A percentile compares a stretch with the other conserved stretches of the same genome.
phyloP scores from a whole-genome alignment of 164 flowering plant species.

The Vitis riparia region DNA sequence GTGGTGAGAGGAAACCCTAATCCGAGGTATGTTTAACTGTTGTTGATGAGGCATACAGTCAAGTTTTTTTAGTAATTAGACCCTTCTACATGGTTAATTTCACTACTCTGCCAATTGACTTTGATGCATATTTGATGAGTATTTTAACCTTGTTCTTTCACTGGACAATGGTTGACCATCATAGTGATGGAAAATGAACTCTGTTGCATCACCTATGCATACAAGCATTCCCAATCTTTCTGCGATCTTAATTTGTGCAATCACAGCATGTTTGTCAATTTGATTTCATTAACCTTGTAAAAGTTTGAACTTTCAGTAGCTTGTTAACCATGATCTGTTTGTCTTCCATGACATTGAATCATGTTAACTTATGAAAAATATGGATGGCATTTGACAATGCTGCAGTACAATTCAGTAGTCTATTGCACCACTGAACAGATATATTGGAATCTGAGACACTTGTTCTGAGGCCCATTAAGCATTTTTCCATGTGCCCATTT shows the following conservation, averaged over 20 bases:
- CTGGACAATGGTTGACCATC: too few relatives aligned
- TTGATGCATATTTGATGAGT: too few relatives aligned
- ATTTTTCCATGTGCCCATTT: not conserved
- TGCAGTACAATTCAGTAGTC: not conserved
- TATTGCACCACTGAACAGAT: not conserved
- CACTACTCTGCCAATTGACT: not conserved
- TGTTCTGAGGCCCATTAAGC: not conserved
- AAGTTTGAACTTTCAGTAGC: too few relatives aligned
- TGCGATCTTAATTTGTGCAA: too few relatives aligned
- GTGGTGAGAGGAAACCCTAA: conserved; percentile 92
- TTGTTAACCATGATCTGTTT: not conserved
- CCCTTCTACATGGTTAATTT: too few relatives aligned
- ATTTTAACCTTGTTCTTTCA: too few relatives aligned
- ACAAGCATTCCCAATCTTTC: too few relatives aligned
- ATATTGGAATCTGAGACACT: not conserved
- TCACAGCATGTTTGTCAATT: too few relatives aligned
- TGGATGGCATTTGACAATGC: not conserved
- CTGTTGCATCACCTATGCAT: too few relatives aligned
- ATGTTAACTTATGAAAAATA: not conserved
- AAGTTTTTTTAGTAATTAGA: too few relatives aligned
- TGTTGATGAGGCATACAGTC: not conserved
- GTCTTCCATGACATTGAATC: not conserved
- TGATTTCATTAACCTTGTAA: too few relatives aligned
- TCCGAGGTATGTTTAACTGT: conserved; percentile 56
- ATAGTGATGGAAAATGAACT: too few relatives aligned